A percentile compares a stretch with the other conserved stretches of the same genome.
These are phyloP conservation scores for Monosporascus sp. DNA, from an alignment of 2,329 filamentous ascomycete species.

Conservation along the genomic window DNA sequence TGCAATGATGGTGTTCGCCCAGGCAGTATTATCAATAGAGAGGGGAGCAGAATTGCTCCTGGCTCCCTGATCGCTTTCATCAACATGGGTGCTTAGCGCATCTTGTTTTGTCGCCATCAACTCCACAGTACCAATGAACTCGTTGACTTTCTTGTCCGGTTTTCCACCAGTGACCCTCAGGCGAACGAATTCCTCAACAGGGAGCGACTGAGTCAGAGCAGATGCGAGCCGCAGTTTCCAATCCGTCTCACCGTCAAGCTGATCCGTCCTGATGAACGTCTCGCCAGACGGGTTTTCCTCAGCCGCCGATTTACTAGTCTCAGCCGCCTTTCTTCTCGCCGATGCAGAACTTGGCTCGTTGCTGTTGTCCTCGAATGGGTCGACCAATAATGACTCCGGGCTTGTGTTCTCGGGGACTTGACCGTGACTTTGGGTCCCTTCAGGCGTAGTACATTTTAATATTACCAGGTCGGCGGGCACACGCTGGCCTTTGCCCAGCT, in stretches of 20 bases:
- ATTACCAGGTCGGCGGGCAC: constrained; percentile 94
- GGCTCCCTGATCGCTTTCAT: constrained; percentile 29
- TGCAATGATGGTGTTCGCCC: constrained; percentile 96
- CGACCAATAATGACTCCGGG: constrained; percentile 37
- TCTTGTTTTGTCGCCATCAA: constrained; percentile 53
- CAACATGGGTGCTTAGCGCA: constrained; percentile 39
- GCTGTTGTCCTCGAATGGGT: constrained; percentile 28
- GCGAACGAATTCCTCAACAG: constrained; percentile 65
- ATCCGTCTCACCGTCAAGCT: constrained; percentile 95
- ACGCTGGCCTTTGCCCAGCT: constrained; percentile 84
- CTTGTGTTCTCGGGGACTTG: constrained; percentile 26
- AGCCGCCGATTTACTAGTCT: constrained; percentile 24
- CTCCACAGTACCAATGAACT: constrained; percentile 87
- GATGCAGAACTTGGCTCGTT: constrained; percentile 23
- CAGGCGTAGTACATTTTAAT: constrained; percentile 69
- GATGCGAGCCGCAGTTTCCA: constrained; percentile 94
- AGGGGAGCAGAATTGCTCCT: constrained; percentile 61
- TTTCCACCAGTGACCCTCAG: constrained; percentile 76
- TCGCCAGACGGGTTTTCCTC: constrained; percentile 61
- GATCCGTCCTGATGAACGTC: constrained; percentile 95
- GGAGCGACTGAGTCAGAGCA: constrained; percentile 74
- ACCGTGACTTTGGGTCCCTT: constrained; percentile 33
- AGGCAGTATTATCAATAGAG: constrained; percentile 94
- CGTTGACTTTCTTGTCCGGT: constrained; percentile 89
- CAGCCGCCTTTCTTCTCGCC: constrained; percentile 30